Conservation (phyloP, 257 asterid species). For the Forsythia viridissima region DNA sequence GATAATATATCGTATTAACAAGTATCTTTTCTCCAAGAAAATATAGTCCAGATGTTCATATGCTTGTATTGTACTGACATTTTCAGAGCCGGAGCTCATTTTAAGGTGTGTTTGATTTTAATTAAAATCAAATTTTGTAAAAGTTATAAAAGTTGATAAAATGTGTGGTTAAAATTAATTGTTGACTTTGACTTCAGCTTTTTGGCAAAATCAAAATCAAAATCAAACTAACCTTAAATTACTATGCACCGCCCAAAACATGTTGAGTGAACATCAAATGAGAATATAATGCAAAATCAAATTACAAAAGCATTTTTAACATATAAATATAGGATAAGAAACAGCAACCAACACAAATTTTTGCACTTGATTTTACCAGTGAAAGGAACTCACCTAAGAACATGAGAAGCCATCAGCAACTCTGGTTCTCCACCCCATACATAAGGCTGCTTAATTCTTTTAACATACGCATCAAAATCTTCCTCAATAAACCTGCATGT, state of each 20-base stretch:
- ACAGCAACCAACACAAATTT: background rate
- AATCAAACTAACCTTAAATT: too few species aligned
- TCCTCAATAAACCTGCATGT: slow-evolving; percentile 68
- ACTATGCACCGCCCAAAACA: background rate
- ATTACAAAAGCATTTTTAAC: background rate
- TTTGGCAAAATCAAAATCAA: too few species aligned
- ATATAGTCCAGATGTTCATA: background rate
- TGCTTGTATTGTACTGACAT: background rate
- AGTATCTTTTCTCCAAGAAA: background rate
- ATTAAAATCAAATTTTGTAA: too few species aligned
- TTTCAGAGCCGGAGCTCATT: background rate
- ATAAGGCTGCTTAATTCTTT: slow-evolving; percentile 67
- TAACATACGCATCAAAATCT: slow-evolving; percentile 74
- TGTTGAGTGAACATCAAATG: background rate
- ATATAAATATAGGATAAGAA: background rate
- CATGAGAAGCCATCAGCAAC: slow-evolving; percentile 83
- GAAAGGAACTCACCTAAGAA: slow-evolving; percentile 58
- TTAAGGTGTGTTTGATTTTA: too few species aligned
- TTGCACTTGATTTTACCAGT: background rate
- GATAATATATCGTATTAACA: too few species aligned
- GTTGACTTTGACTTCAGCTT: too few species aligned
- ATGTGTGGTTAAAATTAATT: too few species aligned
- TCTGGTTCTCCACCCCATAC: slow-evolving; percentile 97
- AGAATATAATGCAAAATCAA: background rate
- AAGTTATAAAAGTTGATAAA: too few species aligned